A percentile compares a stretch with the other conserved stretches of the same genome.
phyloP scores from a whole-genome alignment of 2,329 filamentous ascomycete genomes.

The Trichoderma polysporum region DNA sequence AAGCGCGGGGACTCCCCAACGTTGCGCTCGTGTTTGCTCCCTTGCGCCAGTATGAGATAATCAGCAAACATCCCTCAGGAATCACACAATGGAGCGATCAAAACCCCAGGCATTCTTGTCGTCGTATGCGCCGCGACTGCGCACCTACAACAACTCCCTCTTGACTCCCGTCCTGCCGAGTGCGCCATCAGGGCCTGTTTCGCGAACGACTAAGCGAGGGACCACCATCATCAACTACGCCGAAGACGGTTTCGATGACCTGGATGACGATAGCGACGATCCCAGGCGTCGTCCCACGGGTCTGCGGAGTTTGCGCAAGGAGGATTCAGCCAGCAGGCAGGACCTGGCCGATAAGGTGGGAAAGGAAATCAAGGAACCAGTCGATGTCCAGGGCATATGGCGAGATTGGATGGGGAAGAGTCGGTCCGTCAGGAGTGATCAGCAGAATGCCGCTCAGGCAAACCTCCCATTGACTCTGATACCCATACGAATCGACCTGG shows the following conservation, averaged over 20 bases:
- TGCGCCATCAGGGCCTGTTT: constrained; percentile 61
- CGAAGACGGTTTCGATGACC: constrained; percentile 88
- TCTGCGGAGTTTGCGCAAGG: constrained; percentile 75
- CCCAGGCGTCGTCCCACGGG: constrained; percentile 77
- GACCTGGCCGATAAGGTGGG: constrained; percentile 74
- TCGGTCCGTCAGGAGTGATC: constrained; percentile 53
- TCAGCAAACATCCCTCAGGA: constrained; percentile 23
- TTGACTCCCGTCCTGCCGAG: constrained; percentile 80
- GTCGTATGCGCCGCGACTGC: constrained; percentile 86
- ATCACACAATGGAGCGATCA: constrained; percentile 49
- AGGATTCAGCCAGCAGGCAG: constrained; percentile 63
- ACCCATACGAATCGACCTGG: constrained; percentile 93
- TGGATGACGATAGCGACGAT: constrained; percentile 71
- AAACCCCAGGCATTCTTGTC: constrained; percentile 84
- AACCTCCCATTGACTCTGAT: constrained; percentile 85
- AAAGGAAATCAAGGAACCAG: constrained; percentile 75
- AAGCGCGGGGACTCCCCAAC: constrained; percentile 13
- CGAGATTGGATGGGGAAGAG: constrained; percentile 91
- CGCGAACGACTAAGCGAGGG: constrained; percentile 93
- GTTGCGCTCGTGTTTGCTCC: constrained; percentile 20
- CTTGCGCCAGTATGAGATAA: constrained; percentile 32
- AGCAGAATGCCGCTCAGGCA: constrained; percentile 64
- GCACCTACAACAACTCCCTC: constrained; percentile 87
- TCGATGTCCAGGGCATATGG: constrained; percentile 87
- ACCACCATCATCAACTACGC: constrained; percentile 98